Evolutionary conservation across 257 asterid species (phyloP).

Genomic region (Jacaranda copaia): DNA sequence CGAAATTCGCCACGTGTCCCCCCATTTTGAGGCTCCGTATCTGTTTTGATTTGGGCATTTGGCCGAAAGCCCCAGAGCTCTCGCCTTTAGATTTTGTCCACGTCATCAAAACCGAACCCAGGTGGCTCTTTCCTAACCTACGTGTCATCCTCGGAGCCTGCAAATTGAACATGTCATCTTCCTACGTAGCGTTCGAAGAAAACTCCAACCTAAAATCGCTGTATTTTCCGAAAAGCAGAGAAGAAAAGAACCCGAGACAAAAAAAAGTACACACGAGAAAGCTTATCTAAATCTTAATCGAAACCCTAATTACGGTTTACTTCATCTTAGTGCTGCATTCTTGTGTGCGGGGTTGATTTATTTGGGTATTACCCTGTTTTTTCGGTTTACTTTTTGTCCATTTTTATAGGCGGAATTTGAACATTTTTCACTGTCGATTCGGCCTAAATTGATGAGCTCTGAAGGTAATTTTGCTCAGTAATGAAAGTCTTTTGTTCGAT

Average conservation of each 20-base stretch:
- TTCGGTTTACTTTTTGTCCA: neutral
- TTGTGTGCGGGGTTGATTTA: constrained; percentile 32
- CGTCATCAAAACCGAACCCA: constrained; percentile 29
- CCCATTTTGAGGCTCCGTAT: constrained; percentile 46
- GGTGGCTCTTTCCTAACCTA: constrained; percentile 34
- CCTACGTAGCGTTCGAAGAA: constrained; percentile 13
- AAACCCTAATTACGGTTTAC: constrained; percentile 24
- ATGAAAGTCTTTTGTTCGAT: constrained; percentile 6
- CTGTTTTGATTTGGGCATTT: constrained; percentile 54
- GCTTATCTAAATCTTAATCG: constrained; percentile 42
- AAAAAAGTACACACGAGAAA: constrained; percentile 36
- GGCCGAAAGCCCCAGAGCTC: constrained; percentile 40
- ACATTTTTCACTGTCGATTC: constrained; percentile 33
- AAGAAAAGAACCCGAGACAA: constrained; percentile 28
- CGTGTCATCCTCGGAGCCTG: constrained; percentile 52
- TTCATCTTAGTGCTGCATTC: constrained; percentile 13
- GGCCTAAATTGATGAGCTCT: constrained; percentile 41
- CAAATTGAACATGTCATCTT: constrained; percentile 48
- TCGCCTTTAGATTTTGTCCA: constrained; percentile 64
- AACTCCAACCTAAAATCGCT: constrained; percentile 34
- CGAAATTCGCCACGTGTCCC: constrained; percentile 56
- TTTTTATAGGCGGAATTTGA: constrained; percentile 36
- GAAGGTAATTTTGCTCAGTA: constrained; percentile 37
- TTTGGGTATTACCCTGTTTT: constrained; percentile 35
- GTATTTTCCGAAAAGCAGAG: constrained; percentile 27